Conservation (phyloP, 1,284 basidiomycete species). For the Filobasidium uniguttulatum region DNA sequence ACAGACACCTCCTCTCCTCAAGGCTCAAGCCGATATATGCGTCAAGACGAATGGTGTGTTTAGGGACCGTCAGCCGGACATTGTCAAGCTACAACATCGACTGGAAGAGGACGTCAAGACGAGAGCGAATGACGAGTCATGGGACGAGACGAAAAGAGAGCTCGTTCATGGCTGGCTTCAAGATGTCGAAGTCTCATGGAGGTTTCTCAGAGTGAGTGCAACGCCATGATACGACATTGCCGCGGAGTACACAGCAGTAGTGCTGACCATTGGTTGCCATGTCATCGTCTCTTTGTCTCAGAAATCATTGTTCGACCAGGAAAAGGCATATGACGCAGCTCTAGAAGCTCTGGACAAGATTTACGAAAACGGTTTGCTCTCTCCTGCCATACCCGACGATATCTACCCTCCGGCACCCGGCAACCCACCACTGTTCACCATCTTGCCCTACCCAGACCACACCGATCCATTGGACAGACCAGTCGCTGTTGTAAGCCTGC, state of each 20-base stretch:
- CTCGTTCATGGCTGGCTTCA: slow-evolving; percentile 28
- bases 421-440: slow-evolving; percentile 4
- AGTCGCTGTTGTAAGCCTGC: slow-evolving; percentile 27
- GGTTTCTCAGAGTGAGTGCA: slow-evolving; percentile 29
- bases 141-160: slow-evolving; percentile 23
- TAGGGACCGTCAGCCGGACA: not conserved
- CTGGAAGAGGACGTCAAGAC: not conserved
- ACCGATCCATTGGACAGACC: slow-evolving; percentile 25
- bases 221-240: too few relatives aligned
- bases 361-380: not conserved
- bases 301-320: slow-evolving; percentile 4
- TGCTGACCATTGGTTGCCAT: not conserved
- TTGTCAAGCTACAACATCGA: not conserved
- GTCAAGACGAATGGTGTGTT: not conserved
- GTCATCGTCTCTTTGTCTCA: not conserved
- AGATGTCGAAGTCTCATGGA: slow-evolving; percentile 26
- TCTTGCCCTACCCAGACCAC: slow-evolving; percentile 6
- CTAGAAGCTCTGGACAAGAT: slow-evolving; percentile 1
- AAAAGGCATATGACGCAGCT: slow-evolving; percentile 7
- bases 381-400: not conserved
- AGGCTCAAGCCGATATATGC: not conserved
- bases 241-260: not conserved
- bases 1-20: not conserved
- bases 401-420: not conserved
- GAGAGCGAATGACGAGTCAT: slow-evolving; percentile 9